Evolutionary conservation across 225 moss, liverwort and hornwort genomes (phyloP).

Genomic region (Antitrichia curtipendula): DNA sequence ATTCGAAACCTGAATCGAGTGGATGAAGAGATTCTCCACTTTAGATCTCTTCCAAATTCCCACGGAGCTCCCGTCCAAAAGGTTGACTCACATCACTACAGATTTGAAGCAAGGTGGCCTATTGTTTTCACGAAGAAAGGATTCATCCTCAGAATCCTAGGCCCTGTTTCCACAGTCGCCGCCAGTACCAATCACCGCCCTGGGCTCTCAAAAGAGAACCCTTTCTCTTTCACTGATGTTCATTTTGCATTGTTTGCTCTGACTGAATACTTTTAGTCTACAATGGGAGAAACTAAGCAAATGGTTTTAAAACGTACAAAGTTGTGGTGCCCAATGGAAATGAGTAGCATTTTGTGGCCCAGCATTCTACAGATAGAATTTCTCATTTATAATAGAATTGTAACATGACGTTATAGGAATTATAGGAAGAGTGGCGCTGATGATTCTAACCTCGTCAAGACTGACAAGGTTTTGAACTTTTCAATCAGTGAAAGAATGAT

Average conservation of each 20-base stretch:
- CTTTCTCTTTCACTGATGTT: not conserved
- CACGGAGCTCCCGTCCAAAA: constrained; percentile 5
- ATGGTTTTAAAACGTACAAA: too few relatives aligned
- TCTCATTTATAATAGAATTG: not conserved
- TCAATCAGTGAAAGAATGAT: not conserved
- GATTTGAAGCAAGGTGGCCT: not conserved
- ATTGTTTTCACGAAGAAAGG: not conserved
- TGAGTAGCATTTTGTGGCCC: not conserved
- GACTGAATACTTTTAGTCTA: not conserved
- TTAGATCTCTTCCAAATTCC: not conserved
- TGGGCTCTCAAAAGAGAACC: not conserved
- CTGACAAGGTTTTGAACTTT: not conserved
- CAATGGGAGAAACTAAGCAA: not conserved
- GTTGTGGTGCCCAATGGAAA: not conserved
- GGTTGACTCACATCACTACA: not conserved
- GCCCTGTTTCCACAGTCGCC: not conserved
- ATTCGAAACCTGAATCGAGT: not conserved
- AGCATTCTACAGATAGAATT: not conserved
- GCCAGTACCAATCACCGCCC: not conserved
- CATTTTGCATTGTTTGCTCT: not conserved
- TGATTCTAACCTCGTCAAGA: not conserved
- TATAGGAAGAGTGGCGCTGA: not conserved
- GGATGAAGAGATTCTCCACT: constrained; percentile 1
- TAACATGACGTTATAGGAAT: not conserved
- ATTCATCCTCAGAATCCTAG: not conserved